Evolutionary conservation across 768 basidiomycete genomes (phyloP), one percentile per base, ranked within the genome.

Genomic region (Suillus placidus): DNA sequence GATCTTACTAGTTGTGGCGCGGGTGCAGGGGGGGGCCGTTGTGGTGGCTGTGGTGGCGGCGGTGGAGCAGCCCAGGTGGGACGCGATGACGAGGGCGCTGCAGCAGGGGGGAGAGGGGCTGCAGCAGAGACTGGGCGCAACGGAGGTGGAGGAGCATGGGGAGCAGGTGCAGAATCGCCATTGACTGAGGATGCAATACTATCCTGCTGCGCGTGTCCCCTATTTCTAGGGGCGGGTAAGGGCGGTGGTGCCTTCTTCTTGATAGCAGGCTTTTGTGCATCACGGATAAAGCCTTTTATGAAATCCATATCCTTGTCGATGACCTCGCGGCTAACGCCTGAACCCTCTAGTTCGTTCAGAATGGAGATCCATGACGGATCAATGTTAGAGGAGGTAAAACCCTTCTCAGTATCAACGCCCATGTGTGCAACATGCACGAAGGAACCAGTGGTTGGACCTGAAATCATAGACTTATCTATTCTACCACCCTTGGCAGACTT

Each of bases 401-500:
- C 97, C 32, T 88, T 86, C 69, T 97, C 88, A 0, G 85, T 76
- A 71, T 97, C 93, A 76, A 91, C 97, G 14, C 95, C 96, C 92
- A 99, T 97, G 74, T 98, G 96, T 0, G 92, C 94, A 52, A 97
- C 84, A 73, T 98, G 96, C 64, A 87, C 84, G 81, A 98, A 98
- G 9, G 90, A 90, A 16, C 89, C 89, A 1, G 80, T 76, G 5
- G 88, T 85, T 2, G 95, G 96, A 0, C 83, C 91, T 13, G 94
- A 95, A 58, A 99, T 98, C 83, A 91, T 86, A 1, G 93, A 91
- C 77, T 97, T 98, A 80, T 97, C 91, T 65, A 98, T 92, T 76
- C 88, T 91, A 56, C 93, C 91, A 8, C 87, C 86, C 68, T 88
- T 89, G 60, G 79, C 74, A 3, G 77, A 68, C 64, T 85, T 87